Evolutionary conservation across 352 stramenopile species (phyloP), one percentile per base, ranked within the genome.

Genomic region (Globisporangium cederbergense): DNA sequence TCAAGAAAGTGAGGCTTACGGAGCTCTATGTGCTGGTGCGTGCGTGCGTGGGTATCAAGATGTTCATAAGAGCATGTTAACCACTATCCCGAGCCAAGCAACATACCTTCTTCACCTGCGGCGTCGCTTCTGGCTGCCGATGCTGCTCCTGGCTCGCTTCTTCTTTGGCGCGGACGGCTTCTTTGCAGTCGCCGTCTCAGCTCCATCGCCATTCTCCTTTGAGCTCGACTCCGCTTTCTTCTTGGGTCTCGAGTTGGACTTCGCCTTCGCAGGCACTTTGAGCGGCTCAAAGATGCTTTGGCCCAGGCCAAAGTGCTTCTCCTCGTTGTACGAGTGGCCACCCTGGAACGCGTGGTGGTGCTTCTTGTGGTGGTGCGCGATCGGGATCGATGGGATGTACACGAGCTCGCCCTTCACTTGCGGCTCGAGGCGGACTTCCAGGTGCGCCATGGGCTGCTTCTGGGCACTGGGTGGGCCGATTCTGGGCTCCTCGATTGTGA

Each of bases 211-310:
- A 20, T 22, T 30, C 13, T 34, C 43, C 6, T 53, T 25, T 5
- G 25, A 4, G 18, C 59, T 61, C 28, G 67, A 67, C 20, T 36
- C 32, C 32, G 64, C 70, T 46, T 65, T 70, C 52, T 77, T 76
- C 54, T 70, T 76, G 20, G 71, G 71, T 38, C 66, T 67, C n/a
- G 63, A 68, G 1, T 46, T 46, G 14, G 73, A 70, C 22, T 75
- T 77, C 5, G 77, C 65, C 47, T 87, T 77, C 34, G 66, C 78
- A 11, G 65, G 64, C 42, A 82, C 60, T 52, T 89, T 87, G 2
- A 91, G 66, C 11, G 83, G 78, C 59, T 90, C 79, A 34, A 91
- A 90, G 56, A 91, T 71, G 42, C 80, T 90, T 62, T 91, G 83
- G 16, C 79, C 77, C 7, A 91, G 62, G 1, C 83, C 83, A 57